phyloP scores from a whole-genome alignment of 495 filamentous ascomycete species.

The Staphylotrichum longicolle region DNA sequence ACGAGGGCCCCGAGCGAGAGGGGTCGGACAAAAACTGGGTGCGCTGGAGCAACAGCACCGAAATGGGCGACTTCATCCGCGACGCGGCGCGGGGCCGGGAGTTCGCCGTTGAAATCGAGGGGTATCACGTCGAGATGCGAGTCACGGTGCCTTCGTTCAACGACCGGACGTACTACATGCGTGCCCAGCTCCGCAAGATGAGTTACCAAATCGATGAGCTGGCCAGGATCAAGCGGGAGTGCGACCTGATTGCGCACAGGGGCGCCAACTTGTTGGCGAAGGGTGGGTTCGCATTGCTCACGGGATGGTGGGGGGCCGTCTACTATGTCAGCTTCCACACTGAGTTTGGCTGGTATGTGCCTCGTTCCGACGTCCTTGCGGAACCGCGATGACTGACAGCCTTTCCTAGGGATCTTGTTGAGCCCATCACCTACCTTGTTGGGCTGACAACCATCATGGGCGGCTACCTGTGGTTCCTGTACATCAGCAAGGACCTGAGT shows the following conservation, averaged over 20 bases:
- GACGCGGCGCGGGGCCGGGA: conserved; percentile 81
- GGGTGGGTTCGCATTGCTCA: conserved; percentile 68
- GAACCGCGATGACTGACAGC: not conserved
- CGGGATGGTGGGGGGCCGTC: conserved; percentile 77
- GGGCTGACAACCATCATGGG: conserved; percentile 80
- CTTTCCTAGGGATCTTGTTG: conserved; percentile 69
- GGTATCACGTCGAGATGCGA: conserved; percentile 63
- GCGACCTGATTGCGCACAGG: conserved; percentile 71
- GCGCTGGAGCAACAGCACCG: conserved; percentile 86
- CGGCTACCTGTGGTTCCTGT: conserved; percentile 91
- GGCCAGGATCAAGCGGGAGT: conserved; percentile 73
- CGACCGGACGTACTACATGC: conserved; percentile 84
- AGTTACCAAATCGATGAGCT: conserved; percentile 63
- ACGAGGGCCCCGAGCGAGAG: conserved; percentile 43
- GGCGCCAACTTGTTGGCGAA: conserved; percentile 78
- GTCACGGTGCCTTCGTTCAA: conserved; percentile 83
- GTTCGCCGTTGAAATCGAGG: conserved; percentile 82
- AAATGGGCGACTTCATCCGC: conserved; percentile 93
- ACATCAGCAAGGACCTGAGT: conserved; percentile 83
- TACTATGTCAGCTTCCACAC: conserved; percentile 78
- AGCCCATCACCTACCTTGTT: conserved; percentile 85
- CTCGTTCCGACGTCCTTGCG: not conserved
- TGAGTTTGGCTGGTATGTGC: conserved; percentile 59
- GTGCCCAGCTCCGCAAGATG: conserved; percentile 69
- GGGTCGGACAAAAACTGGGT: conserved; percentile 60